A percentile compares a stretch with the other conserved stretches of the same genome.
Evolutionary conservation across 352 stramenopile species (phyloP).

Genomic region (Phytophthora pseudosyringae): DNA sequence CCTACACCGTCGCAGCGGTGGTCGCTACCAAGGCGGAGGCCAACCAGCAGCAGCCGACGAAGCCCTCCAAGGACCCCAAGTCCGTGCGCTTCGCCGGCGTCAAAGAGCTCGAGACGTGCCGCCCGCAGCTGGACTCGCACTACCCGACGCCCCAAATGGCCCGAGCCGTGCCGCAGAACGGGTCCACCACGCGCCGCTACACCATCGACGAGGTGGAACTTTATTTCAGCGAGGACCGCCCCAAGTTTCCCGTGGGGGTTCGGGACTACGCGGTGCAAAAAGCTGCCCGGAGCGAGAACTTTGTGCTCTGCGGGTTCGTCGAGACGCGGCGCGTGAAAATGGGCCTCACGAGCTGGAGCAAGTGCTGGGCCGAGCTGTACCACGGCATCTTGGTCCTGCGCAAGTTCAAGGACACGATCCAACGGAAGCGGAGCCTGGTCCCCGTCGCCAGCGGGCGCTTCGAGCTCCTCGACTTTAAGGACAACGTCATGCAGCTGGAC

Average conservation of each 20-base stretch:
- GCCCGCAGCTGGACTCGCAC: slow-evolving; percentile 44
- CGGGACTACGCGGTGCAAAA: slow-evolving; percentile 61
- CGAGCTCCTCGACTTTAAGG: slow-evolving; percentile 58
- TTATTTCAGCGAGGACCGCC: slow-evolving; percentile 64
- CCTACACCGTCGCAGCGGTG: slow-evolving; percentile 1
- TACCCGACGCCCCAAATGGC: slow-evolving; percentile 50
- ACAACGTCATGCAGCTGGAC: slow-evolving; percentile 61
- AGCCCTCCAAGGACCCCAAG: slow-evolving; percentile 32
- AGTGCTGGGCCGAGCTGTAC: slow-evolving; percentile 77
- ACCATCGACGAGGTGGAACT: slow-evolving; percentile 72
- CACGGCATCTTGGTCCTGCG: slow-evolving; percentile 71
- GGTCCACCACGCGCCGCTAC: slow-evolving; percentile 52
- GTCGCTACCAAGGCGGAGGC: background rate
- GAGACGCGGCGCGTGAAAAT: slow-evolving; percentile 54
- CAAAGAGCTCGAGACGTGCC: slow-evolving; percentile 43
- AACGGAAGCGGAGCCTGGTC: slow-evolving; percentile 61
- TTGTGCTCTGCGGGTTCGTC: slow-evolving; percentile 59
- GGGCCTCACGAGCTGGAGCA: slow-evolving; percentile 50
- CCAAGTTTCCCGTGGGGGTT: slow-evolving; percentile 32
- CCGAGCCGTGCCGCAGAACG: slow-evolving; percentile 50
- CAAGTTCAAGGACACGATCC: slow-evolving; percentile 60
- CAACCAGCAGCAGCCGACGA: slow-evolving; percentile 9
- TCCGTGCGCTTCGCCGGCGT: slow-evolving; percentile 60
- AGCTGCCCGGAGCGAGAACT: slow-evolving; percentile 51
- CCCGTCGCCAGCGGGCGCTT: slow-evolving; percentile 55